phyloP scores from a whole-genome alignment of 371 early-diverging fungal species.

The Actinomortierella wolfii region DNA sequence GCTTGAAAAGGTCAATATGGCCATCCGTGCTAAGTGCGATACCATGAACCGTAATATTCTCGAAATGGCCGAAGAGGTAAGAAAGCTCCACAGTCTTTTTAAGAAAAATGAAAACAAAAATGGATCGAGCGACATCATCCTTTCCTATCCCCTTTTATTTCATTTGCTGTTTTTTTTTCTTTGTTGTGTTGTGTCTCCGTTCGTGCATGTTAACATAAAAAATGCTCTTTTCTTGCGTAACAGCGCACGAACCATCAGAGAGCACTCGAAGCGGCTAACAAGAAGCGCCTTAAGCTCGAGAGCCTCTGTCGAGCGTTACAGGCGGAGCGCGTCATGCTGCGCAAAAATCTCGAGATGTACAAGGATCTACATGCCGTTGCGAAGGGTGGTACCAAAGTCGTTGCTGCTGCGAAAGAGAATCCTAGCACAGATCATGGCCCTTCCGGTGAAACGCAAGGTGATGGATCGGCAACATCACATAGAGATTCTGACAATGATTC shows the following conservation, averaged over 20 bases:
- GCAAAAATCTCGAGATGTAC: slow-evolving; percentile 13
- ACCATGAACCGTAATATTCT: slow-evolving; percentile 57
- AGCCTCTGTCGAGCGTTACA: slow-evolving; percentile 61
- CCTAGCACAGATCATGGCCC: too few species aligned
- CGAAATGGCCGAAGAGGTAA: slow-evolving; percentile 64
- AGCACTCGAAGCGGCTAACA: slow-evolving; percentile 47
- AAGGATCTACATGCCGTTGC: slow-evolving; percentile 8
- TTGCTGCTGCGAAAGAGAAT: not conserved
- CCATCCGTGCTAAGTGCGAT: slow-evolving; percentile 54
- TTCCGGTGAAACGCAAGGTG: too few species aligned
- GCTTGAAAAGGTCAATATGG: slow-evolving; percentile 59
- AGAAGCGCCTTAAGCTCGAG: slow-evolving; percentile 54
- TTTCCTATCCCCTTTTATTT: not conserved
- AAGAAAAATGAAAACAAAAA: not conserved
- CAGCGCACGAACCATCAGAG: slow-evolving; percentile 51
- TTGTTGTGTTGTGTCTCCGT: not conserved
- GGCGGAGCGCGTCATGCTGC: slow-evolving; percentile 18
- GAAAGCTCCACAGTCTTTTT: not conserved
- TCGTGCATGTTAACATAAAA: not conserved
- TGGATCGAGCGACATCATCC: not conserved
- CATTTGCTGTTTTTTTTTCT: not conserved
- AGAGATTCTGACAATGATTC: too few species aligned
- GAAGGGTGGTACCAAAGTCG: too few species aligned
- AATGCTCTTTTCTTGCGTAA: not conserved
- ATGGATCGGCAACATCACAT: too few species aligned